Base-by-base conservation (phyloP, 257 asterid species). In the Solanum dulcamara region DNA sequence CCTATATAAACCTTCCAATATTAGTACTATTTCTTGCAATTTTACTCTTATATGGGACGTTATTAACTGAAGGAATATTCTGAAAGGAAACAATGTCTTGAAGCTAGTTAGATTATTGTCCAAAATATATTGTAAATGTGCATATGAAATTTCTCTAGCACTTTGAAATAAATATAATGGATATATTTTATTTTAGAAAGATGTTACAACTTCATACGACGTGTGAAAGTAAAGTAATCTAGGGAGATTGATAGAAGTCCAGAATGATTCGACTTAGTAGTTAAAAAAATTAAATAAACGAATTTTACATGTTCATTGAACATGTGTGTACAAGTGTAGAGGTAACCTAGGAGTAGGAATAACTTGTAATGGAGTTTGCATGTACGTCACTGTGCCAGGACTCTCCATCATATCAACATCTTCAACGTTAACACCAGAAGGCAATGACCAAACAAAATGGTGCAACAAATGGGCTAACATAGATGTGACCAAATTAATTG, bases 391-490 rank as follows among this genome's bases (percentile, higher is more conserved):
- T 0, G 86, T 84, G 22, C 98, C 99, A 0, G 99, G 99, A 59
- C 89, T 94, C 91, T 93, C 99, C 86, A 91, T 90, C 97, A 94
- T 88, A 84, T 94, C 97, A 64, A 95, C 90, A 28, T 94, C 97
- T 57, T 92, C 93, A 1, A 93, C 91, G 87, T 72, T 89, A 48
- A 87, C 84, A 4, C 96, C 95, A 0, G 83, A 55, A 4, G 97
- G 92, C 6, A 92, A 94, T 1, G 90, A 72, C 97, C 92, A 92
- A 3, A 80, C 59, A 83, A 95, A 95, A 44, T 92, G 92, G 75
- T 95, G 98, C 92, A 95, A 30, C 88, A 95, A 81, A 70, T 93
- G 97, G 1, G 97, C 98, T 88, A 95, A 37, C 94, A 90, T 90
- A 4, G 98, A 95, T 0, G 89, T 89, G 53, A 91, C 94, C 87